Evolutionary conservation across 176 grass and related monocot species (phyloP).

Genomic region (Dendrocalamus sinicus): DNA sequence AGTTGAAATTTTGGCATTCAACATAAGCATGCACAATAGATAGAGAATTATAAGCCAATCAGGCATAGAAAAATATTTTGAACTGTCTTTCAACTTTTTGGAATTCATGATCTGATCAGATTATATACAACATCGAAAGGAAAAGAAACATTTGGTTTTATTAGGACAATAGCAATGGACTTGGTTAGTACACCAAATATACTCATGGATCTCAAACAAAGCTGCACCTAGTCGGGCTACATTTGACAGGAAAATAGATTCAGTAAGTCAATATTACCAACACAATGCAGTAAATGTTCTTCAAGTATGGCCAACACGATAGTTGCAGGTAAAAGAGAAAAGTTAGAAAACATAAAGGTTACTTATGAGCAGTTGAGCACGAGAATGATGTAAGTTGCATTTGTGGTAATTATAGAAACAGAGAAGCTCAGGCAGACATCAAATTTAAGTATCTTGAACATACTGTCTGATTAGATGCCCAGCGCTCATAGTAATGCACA

Average conservation of each 20-base stretch:
- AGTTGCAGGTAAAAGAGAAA: not conserved
- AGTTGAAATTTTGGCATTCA: constrained; percentile 3
- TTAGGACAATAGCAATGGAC: not conserved
- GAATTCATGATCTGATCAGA: not conserved
- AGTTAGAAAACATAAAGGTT: constrained; percentile 1
- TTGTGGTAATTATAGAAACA: constrained; percentile 16
- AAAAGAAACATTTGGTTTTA: constrained; percentile 2
- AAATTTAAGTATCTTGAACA: constrained; percentile 46
- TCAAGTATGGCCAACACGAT: not conserved
- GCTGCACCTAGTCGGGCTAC: not conserved
- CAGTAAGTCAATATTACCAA: not conserved
- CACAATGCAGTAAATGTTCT: not conserved
- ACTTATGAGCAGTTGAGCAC: not conserved
- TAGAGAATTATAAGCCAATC: not conserved
- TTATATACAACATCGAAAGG: not conserved
- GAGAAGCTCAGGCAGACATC: constrained; percentile 35
- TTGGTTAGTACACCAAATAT: not conserved
- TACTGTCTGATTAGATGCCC: constrained; percentile 95
- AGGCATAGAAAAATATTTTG: constrained; percentile 22
- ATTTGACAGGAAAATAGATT: not conserved
- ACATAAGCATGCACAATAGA: not conserved
- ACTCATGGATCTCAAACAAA: constrained; percentile 28
- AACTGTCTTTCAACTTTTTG: not conserved
- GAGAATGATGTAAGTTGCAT: constrained; percentile 29
- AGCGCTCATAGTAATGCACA: constrained; percentile 97